Conservation (phyloP, 805 yeast genomes). For the Teunomyces funiuensis region DNA sequence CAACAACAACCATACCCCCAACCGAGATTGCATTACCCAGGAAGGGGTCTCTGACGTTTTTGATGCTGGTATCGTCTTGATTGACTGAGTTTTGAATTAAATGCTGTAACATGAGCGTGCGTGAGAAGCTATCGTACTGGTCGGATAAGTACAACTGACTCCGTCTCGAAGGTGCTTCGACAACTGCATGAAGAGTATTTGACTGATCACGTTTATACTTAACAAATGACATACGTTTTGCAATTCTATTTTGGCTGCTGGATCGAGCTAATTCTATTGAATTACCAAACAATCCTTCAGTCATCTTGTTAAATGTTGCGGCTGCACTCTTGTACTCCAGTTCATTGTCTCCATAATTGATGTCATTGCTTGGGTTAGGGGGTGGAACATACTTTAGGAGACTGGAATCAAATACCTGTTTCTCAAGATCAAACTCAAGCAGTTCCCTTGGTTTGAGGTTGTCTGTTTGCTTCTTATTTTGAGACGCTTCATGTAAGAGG, state of each 20-base stretch:
- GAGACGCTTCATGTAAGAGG: too few relatives aligned
- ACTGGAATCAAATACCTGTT: background rate
- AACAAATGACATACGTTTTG: slow-evolving; percentile 9
- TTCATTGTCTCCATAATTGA: background rate
- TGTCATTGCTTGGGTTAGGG: background rate
- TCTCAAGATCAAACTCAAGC: slow-evolving; percentile 1
- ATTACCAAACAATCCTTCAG: slow-evolving; percentile 12
- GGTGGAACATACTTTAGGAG: background rate
- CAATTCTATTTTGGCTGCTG: slow-evolving; percentile 1
- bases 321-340: slow-evolving; percentile 9
- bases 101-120: slow-evolving; percentile 28
- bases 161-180: slow-evolving; percentile 16
- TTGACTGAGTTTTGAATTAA: slow-evolving; percentile 18
- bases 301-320: slow-evolving; percentile 15
- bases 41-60: slow-evolving; percentile 29
- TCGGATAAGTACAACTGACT: slow-evolving; percentile 13
- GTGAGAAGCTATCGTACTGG: slow-evolving; percentile 25
- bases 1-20: slow-evolving; percentile 36
- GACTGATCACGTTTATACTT: slow-evolving; percentile 7
- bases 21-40: slow-evolving; percentile 18
- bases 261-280: slow-evolving; percentile 8
- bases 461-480: too few relatives aligned
- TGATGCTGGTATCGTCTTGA: slow-evolving; percentile 15
- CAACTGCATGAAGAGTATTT: slow-evolving; percentile 10
- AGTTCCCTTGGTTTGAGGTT: background rate